Base-by-base conservation (phyloP, 2,329 filamentous ascomycete species). In the Aspergillus arachidicola region DNA sequence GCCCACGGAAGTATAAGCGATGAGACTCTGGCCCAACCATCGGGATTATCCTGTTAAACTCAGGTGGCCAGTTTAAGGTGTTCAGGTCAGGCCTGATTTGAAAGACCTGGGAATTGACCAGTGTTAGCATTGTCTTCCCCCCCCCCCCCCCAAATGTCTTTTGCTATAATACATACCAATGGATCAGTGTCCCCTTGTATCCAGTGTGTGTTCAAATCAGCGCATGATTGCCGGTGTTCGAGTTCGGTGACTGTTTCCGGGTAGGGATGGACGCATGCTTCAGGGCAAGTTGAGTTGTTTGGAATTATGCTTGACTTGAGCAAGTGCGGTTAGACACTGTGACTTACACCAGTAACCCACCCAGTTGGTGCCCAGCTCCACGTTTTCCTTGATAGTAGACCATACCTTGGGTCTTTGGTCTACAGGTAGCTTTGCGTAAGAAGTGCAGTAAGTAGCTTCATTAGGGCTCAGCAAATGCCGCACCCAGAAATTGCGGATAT, bases 401-500 rank as follows among this genome's bases (percentile, higher is more conserved):
- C 67, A 69, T 28, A 62, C 26, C 28, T 64, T 65, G 11, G 73
- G 76, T 45, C 62, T 74, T 41, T 61, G 21, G 6, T 46, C 36
- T 23, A 60, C 50, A 2, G 61, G 26, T 11, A 77, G 60, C 11
- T 50, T 58, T 14, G 56, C 58, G 57, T 72, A 76, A 23, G 71
- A 68, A 4, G 65, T 46, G 51, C 69, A 55, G 54, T 72, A 78
- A 0, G 71, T 73, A 6, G 66, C 63, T 57, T 77, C 75, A 11
- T 64, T 59, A 0, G 61, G 45, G 26, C 71, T 74, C 11, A 77
- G 69, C 9, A 81, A 62, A 65, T 81, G 78, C 4, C 74, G 71
- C 41, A 79, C 75, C 78, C 78, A 81, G 62, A 81, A 81, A 62
- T 78, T 78, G 16, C 78, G 74, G 21, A 81, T 75, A 45, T 79